A percentile compares a stretch with the other conserved stretches of the same genome.
Evolutionary conservation across 2,329 filamentous ascomycete species (phyloP).

Genomic region (Penicillium brasilianum): DNA sequence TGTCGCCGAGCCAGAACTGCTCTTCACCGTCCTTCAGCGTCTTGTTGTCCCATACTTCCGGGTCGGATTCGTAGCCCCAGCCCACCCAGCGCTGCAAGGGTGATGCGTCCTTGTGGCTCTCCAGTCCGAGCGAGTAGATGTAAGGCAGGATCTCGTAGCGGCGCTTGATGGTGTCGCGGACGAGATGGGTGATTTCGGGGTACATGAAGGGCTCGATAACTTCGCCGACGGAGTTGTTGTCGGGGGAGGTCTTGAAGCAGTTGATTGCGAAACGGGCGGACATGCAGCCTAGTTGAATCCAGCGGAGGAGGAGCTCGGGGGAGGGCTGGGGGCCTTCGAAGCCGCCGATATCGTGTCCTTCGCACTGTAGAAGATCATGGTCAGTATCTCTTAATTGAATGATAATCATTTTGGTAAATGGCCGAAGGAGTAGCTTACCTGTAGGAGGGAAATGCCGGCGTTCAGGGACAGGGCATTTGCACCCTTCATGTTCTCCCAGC

Average conservation of each 20-base stretch:
- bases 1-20: conserved; percentile 75
- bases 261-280: conserved; percentile 76
- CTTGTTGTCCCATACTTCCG: conserved; percentile 67
- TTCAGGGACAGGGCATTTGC: conserved; percentile 71
- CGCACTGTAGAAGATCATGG: conserved; percentile 53
- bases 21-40: conserved; percentile 66
- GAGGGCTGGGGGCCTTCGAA: conserved; percentile 73
- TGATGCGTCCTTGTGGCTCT: conserved; percentile 64
- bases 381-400: not conserved
- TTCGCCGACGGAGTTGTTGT: conserved; percentile 70
- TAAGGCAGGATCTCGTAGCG: conserved; percentile 75
- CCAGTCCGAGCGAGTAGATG: conserved; percentile 68
- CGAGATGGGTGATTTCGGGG: conserved; percentile 65
- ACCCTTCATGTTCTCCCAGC: conserved; percentile 74
- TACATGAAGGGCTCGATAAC: conserved; percentile 83
- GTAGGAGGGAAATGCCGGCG: conserved; percentile 68
- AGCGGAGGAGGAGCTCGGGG: conserved; percentile 72
- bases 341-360: conserved; percentile 75
- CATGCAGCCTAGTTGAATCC: conserved; percentile 74
- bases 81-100: conserved; percentile 75
- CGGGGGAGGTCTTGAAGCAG: conserved; percentile 73
- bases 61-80: conserved; percentile 72
- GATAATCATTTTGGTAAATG: not conserved
- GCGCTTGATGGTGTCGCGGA: conserved; percentile 70
- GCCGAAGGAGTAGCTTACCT: conserved; percentile 4